Base-by-base conservation (phyloP, 2,329 filamentous ascomycete genomes). In the Sporothrix brasiliensis region DNA sequence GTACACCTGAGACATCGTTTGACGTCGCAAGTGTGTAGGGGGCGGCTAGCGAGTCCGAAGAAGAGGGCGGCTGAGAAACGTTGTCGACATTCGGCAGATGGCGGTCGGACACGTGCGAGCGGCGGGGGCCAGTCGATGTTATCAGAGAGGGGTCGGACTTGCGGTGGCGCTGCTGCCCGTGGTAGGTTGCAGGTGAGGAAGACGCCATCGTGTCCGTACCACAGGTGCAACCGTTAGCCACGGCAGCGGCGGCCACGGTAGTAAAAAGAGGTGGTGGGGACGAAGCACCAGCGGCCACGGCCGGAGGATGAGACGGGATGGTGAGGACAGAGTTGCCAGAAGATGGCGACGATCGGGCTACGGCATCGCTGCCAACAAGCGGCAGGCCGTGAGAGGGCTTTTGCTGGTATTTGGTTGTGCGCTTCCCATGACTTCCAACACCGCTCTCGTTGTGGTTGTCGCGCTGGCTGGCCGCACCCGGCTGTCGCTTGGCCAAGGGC, bases 361-460 rank as follows among this genome's bases (percentile, higher is more conserved):
- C 16, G 47, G 56, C 67, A 68, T 71, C 44, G 34, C 58, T 49
- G n/a, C 41, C 53, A n/a, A 44, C 34, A 75, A 73, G 72, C 80
- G 76, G 81, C 76, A 73, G 81, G 81, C 74, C 77, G 78, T 76
- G 39, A n/a, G 68, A 49, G 14, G 67, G 41, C 52, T 83, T 81
- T 77, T 81, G 84, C 80, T 84, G 87, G 74, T 79, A 78, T 75
- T 78, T 80, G 69, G 77, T 74, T 71, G 80, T 75, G 75, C 89
- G 89, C 84, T 89, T 92, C 75, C 90, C 90, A 68, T 91, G 88
- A 77, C 89, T 89, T 85, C 93, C 91, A 80, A 93, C 85, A 78
- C 92, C 93, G 90, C 92, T 93, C 83, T 97, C 93, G 83, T 96
- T 91, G 80, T 91, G 89, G 77, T 85, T 88, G 81, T 90, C 90